Percentiles rank a stretch among this genome's conserved stretches.
Conservation (phyloP, 768 basidiomycete species). For the Lactarius pseudohatsudake region DNA sequence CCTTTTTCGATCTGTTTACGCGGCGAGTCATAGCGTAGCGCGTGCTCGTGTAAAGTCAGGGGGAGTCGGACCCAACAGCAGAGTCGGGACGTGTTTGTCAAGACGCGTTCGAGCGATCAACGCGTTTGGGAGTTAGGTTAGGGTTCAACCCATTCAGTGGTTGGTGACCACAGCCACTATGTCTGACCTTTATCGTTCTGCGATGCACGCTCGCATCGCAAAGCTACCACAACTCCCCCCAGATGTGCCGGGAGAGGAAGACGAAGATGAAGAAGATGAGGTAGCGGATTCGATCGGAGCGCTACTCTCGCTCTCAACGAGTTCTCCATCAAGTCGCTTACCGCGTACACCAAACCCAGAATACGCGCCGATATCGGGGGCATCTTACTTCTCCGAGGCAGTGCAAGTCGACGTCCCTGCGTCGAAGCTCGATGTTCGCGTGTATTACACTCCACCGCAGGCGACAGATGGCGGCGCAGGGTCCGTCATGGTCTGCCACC, state of each 20-base stretch:
- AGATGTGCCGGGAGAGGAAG: slow-evolving; percentile 41
- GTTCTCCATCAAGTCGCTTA: slow-evolving; percentile 56
- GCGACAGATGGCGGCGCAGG: slow-evolving; percentile 42
- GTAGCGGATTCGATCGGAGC: slow-evolving; percentile 56
- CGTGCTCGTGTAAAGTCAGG: not conserved
- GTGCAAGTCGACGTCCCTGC: slow-evolving; percentile 68
- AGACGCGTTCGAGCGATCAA: not conserved
- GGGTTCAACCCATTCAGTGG: not conserved
- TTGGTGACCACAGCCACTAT: slow-evolving; percentile 37
- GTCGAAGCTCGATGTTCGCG: slow-evolving; percentile 65
- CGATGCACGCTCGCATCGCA: slow-evolving; percentile 70
- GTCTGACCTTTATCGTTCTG: slow-evolving; percentile 75
- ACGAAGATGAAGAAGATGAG: slow-evolving; percentile 54
- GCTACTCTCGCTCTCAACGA: slow-evolving; percentile 60
- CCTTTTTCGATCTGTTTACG: slow-evolving; percentile 68
- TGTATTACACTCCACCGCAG: slow-evolving; percentile 79
- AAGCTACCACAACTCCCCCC: slow-evolving; percentile 59
- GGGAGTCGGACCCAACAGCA: not conserved
- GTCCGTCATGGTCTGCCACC: slow-evolving; percentile 87
- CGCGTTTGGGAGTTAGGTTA: slow-evolving; percentile 1
- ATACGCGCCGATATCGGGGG: slow-evolving; percentile 77
- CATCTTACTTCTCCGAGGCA: slow-evolving; percentile 76
- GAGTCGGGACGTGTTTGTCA: not conserved
- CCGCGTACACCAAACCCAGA: slow-evolving; percentile 52
- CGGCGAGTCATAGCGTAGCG: slow-evolving; percentile 38